These are phyloP conservation scores for Lactarius akahatsu DNA, from an alignment of 768 basidiomycete species.

Conservation along the genomic window DNA sequence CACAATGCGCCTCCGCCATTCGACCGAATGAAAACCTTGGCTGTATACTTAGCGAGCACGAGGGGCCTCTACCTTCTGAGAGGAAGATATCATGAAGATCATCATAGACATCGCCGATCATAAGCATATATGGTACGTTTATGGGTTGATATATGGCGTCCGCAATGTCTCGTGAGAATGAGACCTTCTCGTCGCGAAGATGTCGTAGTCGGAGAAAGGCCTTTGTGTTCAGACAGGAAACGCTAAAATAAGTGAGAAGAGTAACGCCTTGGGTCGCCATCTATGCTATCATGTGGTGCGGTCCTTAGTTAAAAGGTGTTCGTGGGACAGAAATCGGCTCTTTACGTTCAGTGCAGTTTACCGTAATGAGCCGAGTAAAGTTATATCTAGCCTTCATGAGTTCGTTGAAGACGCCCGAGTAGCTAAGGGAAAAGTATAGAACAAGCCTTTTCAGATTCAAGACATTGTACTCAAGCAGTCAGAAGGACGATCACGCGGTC, in stretches of 20 bases:
- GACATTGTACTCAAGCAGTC: not conserved
- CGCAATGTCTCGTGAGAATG: not conserved
- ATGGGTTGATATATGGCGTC: not conserved
- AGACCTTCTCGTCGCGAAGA: not conserved
- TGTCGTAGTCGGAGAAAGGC: not conserved
- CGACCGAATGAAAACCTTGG: not conserved
- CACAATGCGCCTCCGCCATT: not conserved
- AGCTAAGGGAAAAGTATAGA: not conserved
- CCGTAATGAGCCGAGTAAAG: not conserved
- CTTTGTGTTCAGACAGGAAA: not conserved
- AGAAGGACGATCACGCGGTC: constrained; percentile 11
- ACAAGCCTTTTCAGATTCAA: not conserved
- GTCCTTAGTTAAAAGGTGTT: not conserved
- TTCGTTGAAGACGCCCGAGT: not conserved
- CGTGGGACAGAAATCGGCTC: not conserved
- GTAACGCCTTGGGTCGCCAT: not conserved
- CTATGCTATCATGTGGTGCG: not conserved
- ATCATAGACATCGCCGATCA: not conserved
- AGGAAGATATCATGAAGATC: not conserved
- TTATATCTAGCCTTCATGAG: not conserved
- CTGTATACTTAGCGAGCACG: not conserved
- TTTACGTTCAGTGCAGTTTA: not conserved
- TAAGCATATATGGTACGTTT: not conserved
- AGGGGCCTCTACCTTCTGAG: not conserved
- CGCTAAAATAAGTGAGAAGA: not conserved